A percentile compares a stretch with the other conserved stretches of the same genome.
These are phyloP conservation scores for Turnera subulata DNA, from an alignment of 345 rosid genomes.

Conservation along the genomic window DNA sequence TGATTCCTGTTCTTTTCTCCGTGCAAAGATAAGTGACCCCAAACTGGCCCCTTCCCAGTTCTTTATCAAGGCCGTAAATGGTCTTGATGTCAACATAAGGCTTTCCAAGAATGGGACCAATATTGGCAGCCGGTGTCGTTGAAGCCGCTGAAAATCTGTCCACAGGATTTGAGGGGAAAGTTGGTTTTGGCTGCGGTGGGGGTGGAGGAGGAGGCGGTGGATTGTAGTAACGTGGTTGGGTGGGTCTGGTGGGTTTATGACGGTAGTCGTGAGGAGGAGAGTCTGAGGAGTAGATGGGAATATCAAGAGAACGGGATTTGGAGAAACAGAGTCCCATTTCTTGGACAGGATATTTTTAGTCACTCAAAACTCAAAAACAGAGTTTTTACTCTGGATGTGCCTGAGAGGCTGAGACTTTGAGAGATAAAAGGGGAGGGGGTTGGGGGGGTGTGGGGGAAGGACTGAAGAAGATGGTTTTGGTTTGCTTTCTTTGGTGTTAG, in stretches of 20 bases:
- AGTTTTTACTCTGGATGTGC: too few species aligned
- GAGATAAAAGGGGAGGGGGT: too few species aligned
- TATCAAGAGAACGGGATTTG: conserved; percentile 34
- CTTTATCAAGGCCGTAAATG: conserved; percentile 19
- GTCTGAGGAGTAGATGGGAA: conserved; percentile 48
- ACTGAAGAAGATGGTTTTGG: too few species aligned
- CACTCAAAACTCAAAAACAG: too few species aligned
- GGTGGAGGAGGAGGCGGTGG: conserved; percentile 1
- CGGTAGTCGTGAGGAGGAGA: conserved; percentile 25
- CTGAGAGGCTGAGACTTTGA: too few species aligned
- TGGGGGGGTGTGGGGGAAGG: too few species aligned
- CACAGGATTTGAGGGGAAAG: not conserved
- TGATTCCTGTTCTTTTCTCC: conserved; percentile 8
- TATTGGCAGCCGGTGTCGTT: conserved; percentile 31
- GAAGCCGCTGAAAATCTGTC: not conserved
- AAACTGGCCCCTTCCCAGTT: conserved; percentile 30
- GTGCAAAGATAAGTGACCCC: conserved; percentile 24
- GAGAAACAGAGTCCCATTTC: conserved; percentile 56
- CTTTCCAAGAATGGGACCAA: conserved; percentile 25
- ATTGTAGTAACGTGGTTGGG: conserved; percentile 5
- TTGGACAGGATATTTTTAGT: too few species aligned
- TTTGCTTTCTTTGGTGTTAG: too few species aligned
- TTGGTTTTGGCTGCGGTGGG: not conserved
- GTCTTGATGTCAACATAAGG: conserved; percentile 21
- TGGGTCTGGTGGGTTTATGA: conserved; percentile 15